Base-by-base conservation (phyloP, 208 protist species). In the Angomonas deanei region DNA sequence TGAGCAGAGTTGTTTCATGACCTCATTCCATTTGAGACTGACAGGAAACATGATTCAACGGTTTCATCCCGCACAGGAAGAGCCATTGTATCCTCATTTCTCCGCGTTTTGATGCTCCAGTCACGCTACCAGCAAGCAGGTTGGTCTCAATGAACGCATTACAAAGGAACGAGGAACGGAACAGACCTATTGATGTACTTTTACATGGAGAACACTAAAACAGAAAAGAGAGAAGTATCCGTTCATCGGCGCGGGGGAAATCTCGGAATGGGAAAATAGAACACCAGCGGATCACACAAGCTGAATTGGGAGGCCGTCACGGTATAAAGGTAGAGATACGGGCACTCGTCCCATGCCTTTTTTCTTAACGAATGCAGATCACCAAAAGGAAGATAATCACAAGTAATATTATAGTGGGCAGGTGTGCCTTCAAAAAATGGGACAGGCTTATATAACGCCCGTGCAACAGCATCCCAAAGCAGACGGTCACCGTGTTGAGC, bases 401-500 rank as follows among this genome's bases (percentile, higher is more conserved):
- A 31, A 74, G 21, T 3, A 68, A 30, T 10, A 74, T 24, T 5
- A 60, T 23, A 11, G 73, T 24, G 21, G 84, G 80, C 0, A 76
- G 13, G 50, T 83, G 74, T 1, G 84, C 74, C 36, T 52, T 66
- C 8, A 80, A 34, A 52, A 78, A 80, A 13, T 69, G 79, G 0
- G 8, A 73, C 30, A 13, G 4, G 5, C 33, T 68, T 5, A 81
- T 66, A 47, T 84, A 93, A 4, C 58, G 42, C 2, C 84, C 82
- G 68, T 85, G 66, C 28, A 86, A 66, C 10, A 79, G 54, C 33
- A 94, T 71, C 0, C 65, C 74, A 8, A 77, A 53, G 3, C 68
- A 49, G 5, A 86, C 71, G 17, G 62, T 75, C 0, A 88, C 59
- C 68, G 79, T 88, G 67, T 86, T 72, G 54, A 67, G 57, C 17